phyloP scores from a whole-genome alignment of 768 basidiomycete species.

The Tricholoma sp. region DNA sequence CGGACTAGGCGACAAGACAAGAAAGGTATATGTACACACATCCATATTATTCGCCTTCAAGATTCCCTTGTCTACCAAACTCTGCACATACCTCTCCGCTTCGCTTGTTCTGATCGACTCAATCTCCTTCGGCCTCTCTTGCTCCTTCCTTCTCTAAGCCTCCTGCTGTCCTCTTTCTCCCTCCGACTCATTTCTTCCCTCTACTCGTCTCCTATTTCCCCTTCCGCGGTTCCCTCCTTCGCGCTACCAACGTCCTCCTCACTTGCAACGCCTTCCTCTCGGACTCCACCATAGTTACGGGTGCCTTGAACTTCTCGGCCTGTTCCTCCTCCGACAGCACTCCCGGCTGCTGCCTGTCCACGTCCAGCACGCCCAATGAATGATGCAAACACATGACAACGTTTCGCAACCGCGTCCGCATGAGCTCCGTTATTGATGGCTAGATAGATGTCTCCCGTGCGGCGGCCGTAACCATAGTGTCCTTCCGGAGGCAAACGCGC shows the following conservation, averaged over 20 bases:
- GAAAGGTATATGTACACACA: constrained; percentile 41
- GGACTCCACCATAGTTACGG: constrained; percentile 60
- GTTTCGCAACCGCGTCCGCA: constrained; percentile 71
- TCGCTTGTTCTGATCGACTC: constrained; percentile 77
- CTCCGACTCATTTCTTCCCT: constrained; percentile 62
- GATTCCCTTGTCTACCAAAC: constrained; percentile 73
- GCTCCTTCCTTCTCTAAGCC: constrained; percentile 60
- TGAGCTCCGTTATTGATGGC: constrained; percentile 66
- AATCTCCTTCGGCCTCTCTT: constrained; percentile 66
- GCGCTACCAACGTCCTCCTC: constrained; percentile 74
- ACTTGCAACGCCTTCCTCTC: constrained; percentile 77
- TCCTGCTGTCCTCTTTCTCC: constrained; percentile 62
- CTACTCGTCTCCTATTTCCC: constrained; percentile 85
- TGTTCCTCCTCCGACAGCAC: constrained; percentile 48
- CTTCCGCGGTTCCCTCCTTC: constrained; percentile 82
- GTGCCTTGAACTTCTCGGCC: constrained; percentile 48
- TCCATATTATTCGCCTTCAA: constrained; percentile 59
- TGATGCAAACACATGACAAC: constrained; percentile 72
- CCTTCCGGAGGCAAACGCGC: constrained; percentile 53
- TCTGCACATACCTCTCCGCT: constrained; percentile 83
- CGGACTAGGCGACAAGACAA: constrained; percentile 5
- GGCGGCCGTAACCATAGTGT: constrained; percentile 28
- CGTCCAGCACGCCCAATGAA: constrained; percentile 52
- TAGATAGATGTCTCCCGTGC: constrained; percentile 48
- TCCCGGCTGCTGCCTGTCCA: constrained; percentile 39